Evolutionary conservation across 2,329 filamentous ascomycete species (phyloP), one percentile per base, ranked within the genome.

Genomic region (Colletotrichum tanaceti): DNA sequence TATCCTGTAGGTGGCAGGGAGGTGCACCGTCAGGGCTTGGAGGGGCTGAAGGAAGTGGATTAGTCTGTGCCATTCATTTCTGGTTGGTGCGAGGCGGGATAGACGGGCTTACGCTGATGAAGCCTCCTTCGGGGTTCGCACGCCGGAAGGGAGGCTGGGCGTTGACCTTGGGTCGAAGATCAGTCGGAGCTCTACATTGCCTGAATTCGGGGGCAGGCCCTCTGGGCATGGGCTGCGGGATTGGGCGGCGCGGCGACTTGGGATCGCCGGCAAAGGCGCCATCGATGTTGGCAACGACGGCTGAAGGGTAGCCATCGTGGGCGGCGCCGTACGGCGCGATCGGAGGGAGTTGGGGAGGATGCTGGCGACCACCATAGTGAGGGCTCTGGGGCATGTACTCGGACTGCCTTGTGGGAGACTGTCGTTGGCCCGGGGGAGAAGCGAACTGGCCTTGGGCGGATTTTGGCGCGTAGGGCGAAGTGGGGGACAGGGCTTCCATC

Each of bases 1-100:
- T 79, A 99, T 98, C 74, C 96, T 92, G 83, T 99, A 99, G 2
- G 96, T 98, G 5, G 94, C 91, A 18, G 96, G 95, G 22, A 99
- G 85, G 75, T 98, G 94, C 47, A 92, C 91, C 1, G 96, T 99
- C 70, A 99, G 86, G 55, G 96, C 95, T 91, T 98, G 95, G 58
- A 99, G 86, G 57, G 96, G 96, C 93, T 97, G 77, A n/a, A 28
- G 62, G 57, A 62, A 46, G 58, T 58, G 60, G 18, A 66, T 80
- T 73, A 78, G 73, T 50, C 47, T 35, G 35, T 52, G 13, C 49
- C 22, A 11, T 46, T 54, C 22, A 7, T 46, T n/a, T 39, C 14
- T 14, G 44, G n/a, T 39, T 14, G 44, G n/a, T 39, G 13, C 44
- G 38, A 44, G 49, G 46, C 38, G 39, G 44, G 53, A 20, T 11